Evolutionary conservation across 768 basidiomycete genomes (phyloP).

Genomic region (Trametes coccinea): DNA sequence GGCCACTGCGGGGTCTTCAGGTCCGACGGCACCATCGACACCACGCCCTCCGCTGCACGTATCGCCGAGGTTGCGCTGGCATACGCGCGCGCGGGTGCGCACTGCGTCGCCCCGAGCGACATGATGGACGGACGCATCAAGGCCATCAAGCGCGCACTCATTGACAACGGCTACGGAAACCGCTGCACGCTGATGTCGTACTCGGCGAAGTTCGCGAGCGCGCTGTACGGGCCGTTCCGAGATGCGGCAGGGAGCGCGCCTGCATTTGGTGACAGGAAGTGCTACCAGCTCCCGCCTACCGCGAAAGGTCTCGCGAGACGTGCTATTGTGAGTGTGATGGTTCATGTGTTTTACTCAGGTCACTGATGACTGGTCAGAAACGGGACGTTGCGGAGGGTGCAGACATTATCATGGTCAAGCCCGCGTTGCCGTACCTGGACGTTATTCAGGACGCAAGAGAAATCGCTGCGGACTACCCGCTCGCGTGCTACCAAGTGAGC

Average conservation of each 20-base stretch:
- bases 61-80: constrained; percentile 90
- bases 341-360: neutral
- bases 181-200: constrained; percentile 94
- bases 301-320: constrained; percentile 89
- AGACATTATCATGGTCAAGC: constrained; percentile 99
- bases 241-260: constrained; percentile 98
- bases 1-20: constrained; percentile 91
- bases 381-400: constrained; percentile 91
- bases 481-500: constrained; percentile 97
- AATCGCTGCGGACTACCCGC: constrained; percentile 81
- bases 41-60: constrained; percentile 75
- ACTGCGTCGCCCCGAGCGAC: constrained; percentile 97
- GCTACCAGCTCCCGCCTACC: constrained; percentile 92
- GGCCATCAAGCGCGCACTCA: constrained; percentile 83
- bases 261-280: constrained; percentile 93
- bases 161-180: constrained; percentile 84
- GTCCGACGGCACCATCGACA: constrained; percentile 74
- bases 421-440: constrained; percentile 93
- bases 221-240: constrained; percentile 96
- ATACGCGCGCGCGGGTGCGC: constrained; percentile 94
- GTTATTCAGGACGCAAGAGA: constrained; percentile 86
- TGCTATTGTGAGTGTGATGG: constrained; percentile 72
- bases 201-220: constrained; percentile 96
- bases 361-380: constrained; percentile 48
- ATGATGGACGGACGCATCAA: constrained; percentile 99